Conservation (phyloP, 106 monocot genomes). For the Allium cepa region DNA sequence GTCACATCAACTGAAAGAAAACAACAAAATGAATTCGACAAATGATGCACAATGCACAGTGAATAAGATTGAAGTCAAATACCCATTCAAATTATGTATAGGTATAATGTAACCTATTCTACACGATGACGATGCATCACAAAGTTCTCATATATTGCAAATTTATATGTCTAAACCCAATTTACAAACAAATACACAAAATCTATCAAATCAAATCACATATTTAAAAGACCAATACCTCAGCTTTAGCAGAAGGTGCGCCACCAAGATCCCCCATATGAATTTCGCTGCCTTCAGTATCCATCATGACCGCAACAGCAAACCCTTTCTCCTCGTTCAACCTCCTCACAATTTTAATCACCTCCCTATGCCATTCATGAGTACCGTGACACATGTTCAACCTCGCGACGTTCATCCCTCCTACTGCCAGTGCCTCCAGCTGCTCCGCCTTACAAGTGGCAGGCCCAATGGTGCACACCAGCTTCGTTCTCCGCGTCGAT, state of each 20-base stretch:
- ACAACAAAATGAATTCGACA: too few relatives aligned
- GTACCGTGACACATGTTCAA: conserved; percentile 97
- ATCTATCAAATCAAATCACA: not conserved
- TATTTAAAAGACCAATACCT: conserved; percentile 24
- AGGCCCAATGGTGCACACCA: conserved; percentile 92
- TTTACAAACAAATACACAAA: not conserved
- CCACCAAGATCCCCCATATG: conserved; percentile 78
- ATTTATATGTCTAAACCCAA: not conserved
- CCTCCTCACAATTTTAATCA: conserved; percentile 61
- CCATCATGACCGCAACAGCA: conserved; percentile 85
- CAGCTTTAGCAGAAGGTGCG: conserved; percentile 47
- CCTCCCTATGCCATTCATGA: conserved; percentile 82
- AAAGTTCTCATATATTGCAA: not conserved
- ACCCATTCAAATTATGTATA: too few relatives aligned
- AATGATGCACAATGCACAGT: too few relatives aligned
- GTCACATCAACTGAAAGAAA: too few relatives aligned
- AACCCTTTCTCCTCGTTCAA: conserved; percentile 96
- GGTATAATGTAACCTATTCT: not conserved
- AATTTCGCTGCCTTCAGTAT: conserved; percentile 83
- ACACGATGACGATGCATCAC: not conserved
- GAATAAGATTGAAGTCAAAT: too few relatives aligned
- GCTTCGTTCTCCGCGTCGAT: conserved; percentile 81
- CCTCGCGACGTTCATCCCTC: conserved; percentile 97
- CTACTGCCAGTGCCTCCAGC: conserved; percentile 93
- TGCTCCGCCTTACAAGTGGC: conserved; percentile 72